Conservation (phyloP, 495 filamentous ascomycete genomes). For the Talaromyces trachyspermus region DNA sequence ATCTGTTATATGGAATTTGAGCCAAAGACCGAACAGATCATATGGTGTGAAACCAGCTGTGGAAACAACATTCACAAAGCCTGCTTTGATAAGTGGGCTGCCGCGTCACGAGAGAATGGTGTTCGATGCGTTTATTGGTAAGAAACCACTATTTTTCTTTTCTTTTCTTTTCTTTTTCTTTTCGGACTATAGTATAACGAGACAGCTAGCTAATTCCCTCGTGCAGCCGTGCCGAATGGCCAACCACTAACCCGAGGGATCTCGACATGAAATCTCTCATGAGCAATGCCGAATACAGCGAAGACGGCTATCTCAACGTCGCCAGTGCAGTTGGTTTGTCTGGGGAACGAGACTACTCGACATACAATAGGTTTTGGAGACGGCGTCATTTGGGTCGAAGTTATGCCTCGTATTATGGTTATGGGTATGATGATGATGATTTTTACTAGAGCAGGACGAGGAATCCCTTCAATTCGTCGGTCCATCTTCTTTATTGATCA, state of each 20-base stretch:
- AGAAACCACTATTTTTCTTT: slow-evolving; percentile 10
- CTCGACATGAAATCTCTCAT: slow-evolving; percentile 36
- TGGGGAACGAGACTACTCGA: slow-evolving; percentile 38
- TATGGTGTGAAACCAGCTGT: slow-evolving; percentile 67
- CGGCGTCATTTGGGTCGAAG: slow-evolving; percentile 9
- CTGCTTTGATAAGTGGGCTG: slow-evolving; percentile 67
- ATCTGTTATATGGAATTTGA: slow-evolving; percentile 71
- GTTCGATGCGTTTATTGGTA: slow-evolving; percentile 64
- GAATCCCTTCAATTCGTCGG: too few species aligned
- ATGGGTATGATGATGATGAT: too few species aligned
- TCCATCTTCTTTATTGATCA: too few species aligned
- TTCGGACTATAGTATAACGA: background rate
- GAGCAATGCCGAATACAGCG: slow-evolving; percentile 27
- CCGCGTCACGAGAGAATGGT: slow-evolving; percentile 40
- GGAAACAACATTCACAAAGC: slow-evolving; percentile 71
- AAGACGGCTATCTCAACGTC: slow-evolving; percentile 62
- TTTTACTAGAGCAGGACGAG: too few species aligned
- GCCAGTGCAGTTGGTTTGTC: slow-evolving; percentile 55
- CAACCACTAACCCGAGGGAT: slow-evolving; percentile 39
- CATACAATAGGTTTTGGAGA: slow-evolving; percentile 37
- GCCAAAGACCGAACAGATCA: slow-evolving; percentile 44
- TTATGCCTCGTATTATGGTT: too few species aligned
- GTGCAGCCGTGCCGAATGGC: slow-evolving; percentile 53
- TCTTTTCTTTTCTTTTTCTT: background rate
- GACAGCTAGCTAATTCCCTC: slow-evolving; percentile 4